Base-by-base conservation (phyloP, 257 asterid genomes). In the Ballota nigra region DNA sequence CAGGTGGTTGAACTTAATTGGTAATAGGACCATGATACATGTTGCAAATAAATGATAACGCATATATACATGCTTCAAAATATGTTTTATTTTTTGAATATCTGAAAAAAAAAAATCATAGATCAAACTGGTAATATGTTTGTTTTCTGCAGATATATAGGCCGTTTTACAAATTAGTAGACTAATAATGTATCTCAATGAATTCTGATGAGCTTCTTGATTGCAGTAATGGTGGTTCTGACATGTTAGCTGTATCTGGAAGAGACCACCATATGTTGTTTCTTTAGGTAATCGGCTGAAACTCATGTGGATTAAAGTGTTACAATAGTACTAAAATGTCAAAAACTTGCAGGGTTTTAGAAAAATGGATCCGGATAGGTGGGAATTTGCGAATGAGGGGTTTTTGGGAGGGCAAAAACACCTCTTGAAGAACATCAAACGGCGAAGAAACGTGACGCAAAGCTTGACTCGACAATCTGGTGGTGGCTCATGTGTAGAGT, bases 381-480 rank as follows among this genome's bases (percentile, higher is more conserved):
- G 98, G 98, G 97, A 95, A 68, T 95, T 95, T 57, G 99, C 99
- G 0, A 90, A 90, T 62, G 97, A 87, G 83, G 96, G 98, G 2
- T 95, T 92, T 51, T 80, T 95, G 41, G 89, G 94, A 19, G 99
- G 99, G 6, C 96, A 95, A 64, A 95, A 80, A 83, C 98, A 95
- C 80, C 96, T 95, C 43, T 73, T 95, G 77, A 92, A 83, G 83
- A 90, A 87, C 6, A 92, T 95, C 69, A 90, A 81, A 63, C 79
- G 99, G 76, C 89, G 94, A 75, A 73, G 98, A 63, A 92, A 90
- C 4, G 81, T 71, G 2, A 26, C 29, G 5, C 86, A 73, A 8
- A 60, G 79, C 69, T 60, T 53, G 24, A 65, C 69, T 36, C 92
- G 83, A 4, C 93, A 81, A 72, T 78, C 76, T 11, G 89, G 83